Evolutionary conservation across 2,329 filamentous ascomycete genomes (phyloP).

Genomic region (Colletotrichum magnum): DNA sequence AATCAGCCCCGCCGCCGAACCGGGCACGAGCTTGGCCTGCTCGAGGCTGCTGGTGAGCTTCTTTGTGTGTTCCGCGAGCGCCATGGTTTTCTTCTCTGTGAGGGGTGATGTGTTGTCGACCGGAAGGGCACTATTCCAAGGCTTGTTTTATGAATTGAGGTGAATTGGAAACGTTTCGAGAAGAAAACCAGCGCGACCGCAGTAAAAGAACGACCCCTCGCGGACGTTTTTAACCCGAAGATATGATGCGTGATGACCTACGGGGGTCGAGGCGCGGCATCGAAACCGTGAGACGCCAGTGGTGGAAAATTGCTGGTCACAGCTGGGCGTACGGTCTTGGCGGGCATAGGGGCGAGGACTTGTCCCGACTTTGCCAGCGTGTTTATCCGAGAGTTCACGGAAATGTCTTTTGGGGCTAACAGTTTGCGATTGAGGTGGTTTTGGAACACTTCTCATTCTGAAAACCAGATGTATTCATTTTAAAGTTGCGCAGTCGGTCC

Average conservation of each 20-base stretch:
- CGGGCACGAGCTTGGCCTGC: slow-evolving; percentile 57
- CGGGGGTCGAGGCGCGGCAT: slow-evolving; percentile 28
- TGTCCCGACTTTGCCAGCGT: not conserved
- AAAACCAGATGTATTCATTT: too few species aligned
- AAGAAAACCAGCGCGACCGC: not conserved
- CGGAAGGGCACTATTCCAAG: too few species aligned
- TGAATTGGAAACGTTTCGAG: not conserved
- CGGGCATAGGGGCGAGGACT: slow-evolving; percentile 15
- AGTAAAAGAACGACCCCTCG: slow-evolving; percentile 10
- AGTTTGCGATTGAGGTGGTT: too few species aligned
- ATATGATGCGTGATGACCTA: slow-evolving; percentile 32
- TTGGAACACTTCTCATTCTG: too few species aligned
- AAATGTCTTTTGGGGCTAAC: not conserved
- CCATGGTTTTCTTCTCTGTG: slow-evolving; percentile 7
- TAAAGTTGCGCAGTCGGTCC: too few species aligned
- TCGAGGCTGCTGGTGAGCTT: slow-evolving; percentile 50
- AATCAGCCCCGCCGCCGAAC: slow-evolving; percentile 56
- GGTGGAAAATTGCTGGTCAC: slow-evolving; percentile 33
- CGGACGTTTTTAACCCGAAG: slow-evolving; percentile 33
- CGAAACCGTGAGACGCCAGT: slow-evolving; percentile 25
- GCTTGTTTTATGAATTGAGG: not conserved
- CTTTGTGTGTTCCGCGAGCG: slow-evolving; percentile 41
- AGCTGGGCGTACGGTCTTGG: slow-evolving; percentile 33
- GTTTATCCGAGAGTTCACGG: slow-evolving; percentile 13
- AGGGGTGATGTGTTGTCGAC: too few species aligned